phyloP scores from a whole-genome alignment of 176 grass and related monocot genomes.

The Poa annua region DNA sequence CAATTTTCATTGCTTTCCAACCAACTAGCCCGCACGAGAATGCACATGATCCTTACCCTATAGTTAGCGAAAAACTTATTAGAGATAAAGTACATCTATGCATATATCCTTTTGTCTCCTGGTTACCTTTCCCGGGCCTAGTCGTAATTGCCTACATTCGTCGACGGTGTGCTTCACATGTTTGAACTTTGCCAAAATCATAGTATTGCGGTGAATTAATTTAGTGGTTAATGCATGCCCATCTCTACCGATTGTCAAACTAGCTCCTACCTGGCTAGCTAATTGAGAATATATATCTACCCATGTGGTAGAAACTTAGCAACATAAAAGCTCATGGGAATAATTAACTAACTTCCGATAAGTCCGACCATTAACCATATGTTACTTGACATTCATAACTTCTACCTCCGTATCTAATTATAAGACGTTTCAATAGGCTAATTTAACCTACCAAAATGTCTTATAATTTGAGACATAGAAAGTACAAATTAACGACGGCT shows the following conservation, averaged over 20 bases:
- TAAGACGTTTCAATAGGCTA: no score
- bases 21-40: not conserved
- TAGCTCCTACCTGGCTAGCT: conserved; percentile 14
- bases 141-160: conserved; percentile 43
- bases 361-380: not conserved
- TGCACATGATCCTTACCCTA: not conserved
- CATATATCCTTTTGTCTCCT: not conserved
- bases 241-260: conserved; percentile 21
- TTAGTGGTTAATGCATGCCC: conserved; percentile 23
- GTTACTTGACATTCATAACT: no score
- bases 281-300: not conserved
- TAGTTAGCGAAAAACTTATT: not conserved
- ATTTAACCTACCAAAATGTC: no score
- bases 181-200: not conserved
- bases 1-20: not conserved
- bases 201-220: not conserved
- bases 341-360: conserved; percentile 28
- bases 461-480: no score
- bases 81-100: not conserved
- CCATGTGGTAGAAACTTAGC: not conserved
- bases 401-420: no score
- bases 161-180: conserved; percentile 37
- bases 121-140: not conserved
- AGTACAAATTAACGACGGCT: no score
- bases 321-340: not conserved